Conservation (phyloP, 805 yeast genomes). For the Candida schatavii region DNA sequence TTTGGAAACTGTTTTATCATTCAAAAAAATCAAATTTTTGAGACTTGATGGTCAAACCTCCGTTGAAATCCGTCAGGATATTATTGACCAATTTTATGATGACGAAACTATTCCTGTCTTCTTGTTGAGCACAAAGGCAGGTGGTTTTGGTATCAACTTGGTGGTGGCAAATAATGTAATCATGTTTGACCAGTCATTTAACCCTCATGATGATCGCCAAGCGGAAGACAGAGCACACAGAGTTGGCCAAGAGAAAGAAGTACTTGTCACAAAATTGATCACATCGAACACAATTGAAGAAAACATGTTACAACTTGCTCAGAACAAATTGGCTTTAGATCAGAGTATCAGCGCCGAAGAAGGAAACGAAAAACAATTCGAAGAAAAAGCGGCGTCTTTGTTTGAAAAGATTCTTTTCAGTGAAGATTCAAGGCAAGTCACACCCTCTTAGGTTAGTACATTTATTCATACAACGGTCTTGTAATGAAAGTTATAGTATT, state of each 20-base stretch:
- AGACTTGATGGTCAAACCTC: slow-evolving; percentile 92
- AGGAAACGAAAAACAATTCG: slow-evolving; percentile 39
- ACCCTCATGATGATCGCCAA: slow-evolving; percentile 97
- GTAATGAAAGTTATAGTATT: too few relatives aligned
- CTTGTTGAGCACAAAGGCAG: slow-evolving; percentile 90
- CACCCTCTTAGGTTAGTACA: not conserved
- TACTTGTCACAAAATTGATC: slow-evolving; percentile 72
- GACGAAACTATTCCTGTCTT: slow-evolving; percentile 82
- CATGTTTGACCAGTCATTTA: slow-evolving; percentile 90
- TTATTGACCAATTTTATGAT: slow-evolving; percentile 85
- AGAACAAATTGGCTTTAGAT: slow-evolving; percentile 87
- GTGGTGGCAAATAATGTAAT: slow-evolving; percentile 93
- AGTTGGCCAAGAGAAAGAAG: slow-evolving; percentile 90
- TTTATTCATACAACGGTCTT: too few relatives aligned
- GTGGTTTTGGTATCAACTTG: slow-evolving; percentile 96
- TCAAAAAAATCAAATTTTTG: slow-evolving; percentile 64
- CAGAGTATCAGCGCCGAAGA: slow-evolving; percentile 49
- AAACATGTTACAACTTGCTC: slow-evolving; percentile 80
- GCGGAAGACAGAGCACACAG: slow-evolving; percentile 99
- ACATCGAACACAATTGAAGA: slow-evolving; percentile 81
- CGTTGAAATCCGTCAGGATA: slow-evolving; percentile 88
- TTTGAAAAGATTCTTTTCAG: slow-evolving; percentile 48
- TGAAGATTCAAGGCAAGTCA: not conserved
- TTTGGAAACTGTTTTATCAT: slow-evolving; percentile 69
- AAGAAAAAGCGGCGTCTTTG: slow-evolving; percentile 51